Percentiles rank a stretch among this genome's conserved stretches.
Conservation (phyloP, 129 eudicot species). For the Dittrichia graveolens region DNA sequence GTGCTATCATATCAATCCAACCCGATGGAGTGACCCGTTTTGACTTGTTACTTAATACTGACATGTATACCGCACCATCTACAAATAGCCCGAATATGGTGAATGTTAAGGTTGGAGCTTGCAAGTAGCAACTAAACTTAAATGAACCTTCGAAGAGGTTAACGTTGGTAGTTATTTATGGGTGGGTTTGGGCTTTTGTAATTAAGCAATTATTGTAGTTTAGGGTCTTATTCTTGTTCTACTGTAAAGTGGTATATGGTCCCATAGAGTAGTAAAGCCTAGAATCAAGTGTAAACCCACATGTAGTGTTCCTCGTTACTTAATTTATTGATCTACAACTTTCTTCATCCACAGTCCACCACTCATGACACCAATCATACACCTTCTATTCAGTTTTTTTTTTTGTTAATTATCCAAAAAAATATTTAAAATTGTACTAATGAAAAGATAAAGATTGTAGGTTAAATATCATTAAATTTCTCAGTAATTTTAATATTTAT, state of each 20-base stretch:
- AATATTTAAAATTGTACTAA: background rate
- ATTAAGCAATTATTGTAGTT: conserved; percentile 30
- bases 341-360: conserved; percentile 28
- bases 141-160: background rate
- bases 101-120: too few relatives aligned
- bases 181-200: conserved; percentile 5
- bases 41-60: too few relatives aligned
- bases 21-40: too few relatives aligned
- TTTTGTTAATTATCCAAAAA: background rate
- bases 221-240: conserved; percentile 35
- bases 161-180: background rate
- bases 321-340: conserved; percentile 28
- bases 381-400: background rate
- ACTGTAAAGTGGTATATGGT: conserved; percentile 38
- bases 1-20: too few relatives aligned
- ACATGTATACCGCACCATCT: too few relatives aligned
- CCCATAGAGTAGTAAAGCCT: conserved; percentile 35
- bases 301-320: conserved; percentile 43
- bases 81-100: too few relatives aligned
- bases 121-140: too few relatives aligned
- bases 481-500: too few relatives aligned
- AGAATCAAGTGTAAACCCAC: conserved; percentile 35
- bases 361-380: conserved; percentile 20
- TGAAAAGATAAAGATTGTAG: too few relatives aligned
- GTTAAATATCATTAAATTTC: too few relatives aligned